These are phyloP conservation scores for Fomitopsis pulvina DNA, from an alignment of 768 basidiomycete genomes.

Conservation along the genomic window DNA sequence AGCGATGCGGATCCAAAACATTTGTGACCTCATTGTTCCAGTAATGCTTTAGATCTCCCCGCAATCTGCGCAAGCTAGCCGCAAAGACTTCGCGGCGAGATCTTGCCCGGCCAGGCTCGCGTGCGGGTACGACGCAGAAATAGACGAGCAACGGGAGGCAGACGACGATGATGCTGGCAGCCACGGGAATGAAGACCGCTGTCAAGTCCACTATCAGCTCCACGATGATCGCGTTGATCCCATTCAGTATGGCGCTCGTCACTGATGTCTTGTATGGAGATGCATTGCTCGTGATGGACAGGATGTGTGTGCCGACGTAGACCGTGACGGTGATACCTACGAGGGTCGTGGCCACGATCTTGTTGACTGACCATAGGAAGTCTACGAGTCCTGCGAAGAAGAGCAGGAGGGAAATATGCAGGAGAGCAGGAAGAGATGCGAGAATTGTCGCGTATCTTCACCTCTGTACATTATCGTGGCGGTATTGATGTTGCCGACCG, in stretches of 20 bases:
- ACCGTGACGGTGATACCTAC: slow-evolving; percentile 7
- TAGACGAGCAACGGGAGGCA: not conserved
- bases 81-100: not conserved
- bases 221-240: not conserved
- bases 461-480: slow-evolving; percentile 31
- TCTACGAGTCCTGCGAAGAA: slow-evolving; percentile 44
- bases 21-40: not conserved
- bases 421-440: slow-evolving; percentile 38
- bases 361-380: slow-evolving; percentile 30
- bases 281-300: slow-evolving; percentile 9
- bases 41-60: not conserved
- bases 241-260: not conserved
- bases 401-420: slow-evolving; percentile 43
- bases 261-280: slow-evolving; percentile 17
- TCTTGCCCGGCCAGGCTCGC: not conserved
- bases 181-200: not conserved
- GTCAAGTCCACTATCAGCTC: not conserved
- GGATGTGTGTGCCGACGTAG: slow-evolving; percentile 13
- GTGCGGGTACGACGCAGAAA: not conserved
- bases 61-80: not conserved
- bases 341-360: slow-evolving; percentile 1
- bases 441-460: slow-evolving; percentile 35
- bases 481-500: slow-evolving; percentile 35
- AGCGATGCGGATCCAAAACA: not conserved
- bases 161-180: too few species aligned